These are phyloP conservation scores for Phytophthora nicotianae DNA, from an alignment of 352 stramenopile species.

Conservation along the genomic window DNA sequence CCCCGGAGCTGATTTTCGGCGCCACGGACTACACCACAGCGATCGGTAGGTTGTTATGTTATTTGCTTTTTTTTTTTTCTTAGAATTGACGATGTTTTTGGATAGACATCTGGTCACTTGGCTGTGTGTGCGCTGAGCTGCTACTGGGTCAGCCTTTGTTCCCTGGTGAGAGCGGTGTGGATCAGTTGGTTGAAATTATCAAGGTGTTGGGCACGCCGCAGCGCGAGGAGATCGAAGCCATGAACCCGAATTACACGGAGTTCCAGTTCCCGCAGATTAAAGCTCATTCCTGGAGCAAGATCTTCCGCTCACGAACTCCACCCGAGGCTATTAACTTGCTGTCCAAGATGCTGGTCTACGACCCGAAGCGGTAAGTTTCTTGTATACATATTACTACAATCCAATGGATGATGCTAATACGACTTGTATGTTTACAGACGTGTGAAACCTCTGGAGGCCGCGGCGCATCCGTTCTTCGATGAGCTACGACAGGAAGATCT, in stretches of 20 bases:
- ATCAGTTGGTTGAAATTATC: constrained; percentile 99
- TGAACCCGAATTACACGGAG: constrained; percentile 99
- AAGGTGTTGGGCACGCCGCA: constrained; percentile 99
- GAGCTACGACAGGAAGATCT: constrained; percentile 92
- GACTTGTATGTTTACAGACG: constrained; percentile 39
- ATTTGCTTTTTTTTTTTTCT: background rate
- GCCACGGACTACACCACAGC: constrained; percentile 99
- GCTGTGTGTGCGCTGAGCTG: constrained; percentile 98
- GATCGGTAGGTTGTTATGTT: constrained; percentile 77
- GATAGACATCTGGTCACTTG: constrained; percentile 95
- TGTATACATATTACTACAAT: background rate
- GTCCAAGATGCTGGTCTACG: constrained; percentile 97
- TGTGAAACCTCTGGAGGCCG: constrained; percentile 82
- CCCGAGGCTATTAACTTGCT: constrained; percentile 98
- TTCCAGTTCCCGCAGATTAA: constrained; percentile 99
- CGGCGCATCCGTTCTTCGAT: constrained; percentile 98
- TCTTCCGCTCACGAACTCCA: constrained; percentile 95
- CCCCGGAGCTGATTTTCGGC: constrained; percentile 99
- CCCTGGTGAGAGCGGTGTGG: constrained; percentile 97
- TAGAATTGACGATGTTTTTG: constrained; percentile 1
- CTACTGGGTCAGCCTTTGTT: constrained; percentile 98
- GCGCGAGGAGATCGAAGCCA: constrained; percentile 97
- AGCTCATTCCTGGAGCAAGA: constrained; percentile 97
- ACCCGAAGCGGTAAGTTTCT: constrained; percentile 89
- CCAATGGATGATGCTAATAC: constrained; percentile 7